Evolutionary conservation across 1,284 basidiomycete species (phyloP).

Genomic region (Trametes sp.): DNA sequence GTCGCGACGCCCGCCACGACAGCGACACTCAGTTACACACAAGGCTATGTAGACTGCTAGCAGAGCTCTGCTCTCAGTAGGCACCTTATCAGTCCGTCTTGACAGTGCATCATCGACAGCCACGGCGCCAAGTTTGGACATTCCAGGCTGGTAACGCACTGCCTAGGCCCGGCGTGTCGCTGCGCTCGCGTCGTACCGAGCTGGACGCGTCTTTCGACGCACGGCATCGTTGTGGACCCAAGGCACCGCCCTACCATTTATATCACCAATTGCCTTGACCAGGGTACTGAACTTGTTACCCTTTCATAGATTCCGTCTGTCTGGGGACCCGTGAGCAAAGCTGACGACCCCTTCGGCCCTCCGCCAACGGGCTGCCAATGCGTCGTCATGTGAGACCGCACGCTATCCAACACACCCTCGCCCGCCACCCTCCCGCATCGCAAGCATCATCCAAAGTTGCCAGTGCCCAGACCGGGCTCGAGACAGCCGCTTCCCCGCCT

Average conservation of each 20-base stretch:
- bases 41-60: neutral
- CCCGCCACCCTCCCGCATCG: slow-evolving; percentile 3
- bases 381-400: slow-evolving; percentile 34
- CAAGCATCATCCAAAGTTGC: neutral
- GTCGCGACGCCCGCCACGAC: neutral
- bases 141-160: neutral
- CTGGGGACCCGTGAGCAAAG: slow-evolving; percentile 92
- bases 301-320: slow-evolving; percentile 81
- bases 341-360: slow-evolving; percentile 89
- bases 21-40: neutral
- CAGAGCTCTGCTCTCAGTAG: neutral
- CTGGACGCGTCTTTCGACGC: neutral
- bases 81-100: neutral
- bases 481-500: slow-evolving; percentile 11
- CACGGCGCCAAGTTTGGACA: neutral
- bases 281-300: neutral
- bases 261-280: neutral
- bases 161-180: neutral
- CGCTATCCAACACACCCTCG: neutral
- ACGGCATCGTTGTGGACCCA: too few species aligned
- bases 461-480: slow-evolving; percentile 1
- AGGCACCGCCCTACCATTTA: too few species aligned
- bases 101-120: neutral
- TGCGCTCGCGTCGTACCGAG: neutral
- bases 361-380: slow-evolving; percentile 65